Evolutionary conservation across 108 stramenopile species (phyloP).

Genomic region (Thalassiosira profunda): DNA sequence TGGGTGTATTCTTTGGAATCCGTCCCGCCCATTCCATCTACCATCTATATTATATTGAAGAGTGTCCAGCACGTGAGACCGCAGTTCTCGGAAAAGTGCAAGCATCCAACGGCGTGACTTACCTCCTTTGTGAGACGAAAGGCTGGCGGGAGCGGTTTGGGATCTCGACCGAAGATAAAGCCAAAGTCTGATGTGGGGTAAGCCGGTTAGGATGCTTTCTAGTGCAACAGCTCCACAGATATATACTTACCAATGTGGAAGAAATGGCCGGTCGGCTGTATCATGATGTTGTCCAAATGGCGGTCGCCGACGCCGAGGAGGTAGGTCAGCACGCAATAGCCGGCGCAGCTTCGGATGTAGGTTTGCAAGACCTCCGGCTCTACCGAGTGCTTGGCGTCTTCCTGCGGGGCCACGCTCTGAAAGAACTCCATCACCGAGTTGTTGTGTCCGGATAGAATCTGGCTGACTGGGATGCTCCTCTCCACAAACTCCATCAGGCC

Average conservation of each 20-base stretch:
- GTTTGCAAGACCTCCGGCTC: constrained; percentile 64
- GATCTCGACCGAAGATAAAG: constrained; percentile 92
- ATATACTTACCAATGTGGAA: constrained; percentile 82
- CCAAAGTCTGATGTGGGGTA: constrained; percentile 48
- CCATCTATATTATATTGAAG: too few relatives aligned
- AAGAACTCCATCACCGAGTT: constrained; percentile 83
- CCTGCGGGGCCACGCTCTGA: constrained; percentile 65
- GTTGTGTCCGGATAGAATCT: constrained; percentile 88
- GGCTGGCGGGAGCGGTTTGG: constrained; percentile 96
- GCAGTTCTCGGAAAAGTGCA: background rate
- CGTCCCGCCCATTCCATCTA: constrained; percentile 96
- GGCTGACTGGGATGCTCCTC: constrained; percentile 88
- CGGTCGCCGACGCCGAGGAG: constrained; percentile 86
- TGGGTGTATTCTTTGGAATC: constrained; percentile 91
- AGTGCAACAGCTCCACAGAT: too few relatives aligned
- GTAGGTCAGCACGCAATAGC: constrained; percentile 93
- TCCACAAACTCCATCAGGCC: constrained; percentile 99
- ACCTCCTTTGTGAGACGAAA: constrained; percentile 91
- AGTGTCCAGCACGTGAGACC: constrained; percentile 10
- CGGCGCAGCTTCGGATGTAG: constrained; percentile 85
- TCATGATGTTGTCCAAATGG: constrained; percentile 92
- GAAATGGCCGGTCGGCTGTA: constrained; percentile 75
- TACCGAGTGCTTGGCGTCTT: constrained; percentile 63
- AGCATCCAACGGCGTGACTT: constrained; percentile 6
- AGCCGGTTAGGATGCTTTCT: background rate